phyloP scores from a whole-genome alignment of 2,329 filamentous ascomycete species.

The Phaeosphaeria sp. region DNA sequence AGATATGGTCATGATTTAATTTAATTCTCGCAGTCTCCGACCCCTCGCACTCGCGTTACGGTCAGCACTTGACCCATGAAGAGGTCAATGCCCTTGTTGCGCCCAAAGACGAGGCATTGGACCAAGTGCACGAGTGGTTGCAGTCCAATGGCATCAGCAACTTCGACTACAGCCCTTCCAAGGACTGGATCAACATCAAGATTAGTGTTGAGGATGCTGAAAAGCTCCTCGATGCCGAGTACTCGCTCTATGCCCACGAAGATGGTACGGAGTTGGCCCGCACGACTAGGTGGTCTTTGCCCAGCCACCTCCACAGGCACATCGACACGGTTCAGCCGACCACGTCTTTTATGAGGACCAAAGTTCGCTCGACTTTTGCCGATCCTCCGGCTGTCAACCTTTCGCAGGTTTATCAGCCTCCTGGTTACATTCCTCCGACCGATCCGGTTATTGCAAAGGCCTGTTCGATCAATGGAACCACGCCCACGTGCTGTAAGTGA shows the following conservation, averaged over 20 bases:
- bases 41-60: constrained; percentile 58
- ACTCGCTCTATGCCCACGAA: constrained; percentile 54
- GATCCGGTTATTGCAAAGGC: constrained; percentile 1
- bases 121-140: constrained; percentile 61
- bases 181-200: constrained; percentile 61
- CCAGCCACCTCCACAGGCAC: constrained; percentile 59
- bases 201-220: constrained; percentile 58
- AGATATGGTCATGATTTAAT: too few species aligned
- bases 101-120: constrained; percentile 56
- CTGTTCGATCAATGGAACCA: constrained; percentile 51
- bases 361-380: not conserved
- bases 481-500: constrained; percentile 45
- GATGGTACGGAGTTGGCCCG: constrained; percentile 57
- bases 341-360: constrained; percentile 59
- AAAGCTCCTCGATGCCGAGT: constrained; percentile 54
- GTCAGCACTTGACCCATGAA: constrained; percentile 56
- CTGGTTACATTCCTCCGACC: not conserved
- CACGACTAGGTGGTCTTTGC: constrained; percentile 30
- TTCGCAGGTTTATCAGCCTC: not conserved
- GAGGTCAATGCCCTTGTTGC: constrained; percentile 59
- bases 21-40: constrained; percentile 57
- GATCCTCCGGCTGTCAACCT: not conserved
- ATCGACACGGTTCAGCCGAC: constrained; percentile 64
- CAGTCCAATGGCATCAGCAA: constrained; percentile 55
- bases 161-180: constrained; percentile 55